A percentile compares a stretch with the other conserved stretches of the same genome.
These are phyloP conservation scores for Cyberlindnera americana DNA, from an alignment of 805 yeast genomes.

Conservation along the genomic window DNA sequence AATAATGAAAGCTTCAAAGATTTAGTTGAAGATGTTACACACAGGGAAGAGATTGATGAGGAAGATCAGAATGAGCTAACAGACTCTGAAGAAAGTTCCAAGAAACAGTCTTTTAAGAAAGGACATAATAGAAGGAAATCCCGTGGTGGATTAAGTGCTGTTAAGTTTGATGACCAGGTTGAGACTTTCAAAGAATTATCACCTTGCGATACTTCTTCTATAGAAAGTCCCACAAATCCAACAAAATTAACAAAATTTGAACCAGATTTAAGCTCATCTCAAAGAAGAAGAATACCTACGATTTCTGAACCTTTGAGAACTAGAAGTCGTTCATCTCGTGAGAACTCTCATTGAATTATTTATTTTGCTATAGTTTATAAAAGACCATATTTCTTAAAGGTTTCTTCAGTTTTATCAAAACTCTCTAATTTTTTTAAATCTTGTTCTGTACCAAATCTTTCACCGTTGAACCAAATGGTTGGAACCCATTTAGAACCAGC, in stretches of 20 bases:
- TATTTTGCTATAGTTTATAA: constrained; percentile 4
- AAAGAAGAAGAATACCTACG: constrained; percentile 27
- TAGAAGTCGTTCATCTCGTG: constrained; percentile 26
- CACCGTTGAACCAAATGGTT: constrained; percentile 57
- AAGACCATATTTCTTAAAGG: constrained; percentile 23
- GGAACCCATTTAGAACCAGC: constrained; percentile 70
- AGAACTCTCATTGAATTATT: constrained; percentile 18
- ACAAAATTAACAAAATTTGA: background rate
- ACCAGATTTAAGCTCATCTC: constrained; percentile 21
- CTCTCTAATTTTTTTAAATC: constrained; percentile 35
- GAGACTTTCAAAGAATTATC: constrained; percentile 11
- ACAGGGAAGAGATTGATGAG: constrained; percentile 15
- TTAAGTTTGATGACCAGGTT: constrained; percentile 22
- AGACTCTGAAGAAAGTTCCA: constrained; percentile 8
- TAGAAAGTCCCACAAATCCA: background rate
- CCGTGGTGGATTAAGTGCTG: constrained; percentile 27
- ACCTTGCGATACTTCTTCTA: constrained; percentile 6
- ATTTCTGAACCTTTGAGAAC: constrained; percentile 27
- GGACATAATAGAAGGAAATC: constrained; percentile 27
- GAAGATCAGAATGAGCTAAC: constrained; percentile 14
- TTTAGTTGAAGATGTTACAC: constrained; percentile 24
- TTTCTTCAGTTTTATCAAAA: constrained; percentile 23
- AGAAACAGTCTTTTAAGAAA: constrained; percentile 13
- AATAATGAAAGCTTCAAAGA: background rate
- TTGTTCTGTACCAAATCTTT: constrained; percentile 55